A percentile compares a stretch with the other conserved stretches of the same genome.
Evolutionary conservation across 108 stramenopile genomes (phyloP).

Genomic region (Nitzschia sp.): DNA sequence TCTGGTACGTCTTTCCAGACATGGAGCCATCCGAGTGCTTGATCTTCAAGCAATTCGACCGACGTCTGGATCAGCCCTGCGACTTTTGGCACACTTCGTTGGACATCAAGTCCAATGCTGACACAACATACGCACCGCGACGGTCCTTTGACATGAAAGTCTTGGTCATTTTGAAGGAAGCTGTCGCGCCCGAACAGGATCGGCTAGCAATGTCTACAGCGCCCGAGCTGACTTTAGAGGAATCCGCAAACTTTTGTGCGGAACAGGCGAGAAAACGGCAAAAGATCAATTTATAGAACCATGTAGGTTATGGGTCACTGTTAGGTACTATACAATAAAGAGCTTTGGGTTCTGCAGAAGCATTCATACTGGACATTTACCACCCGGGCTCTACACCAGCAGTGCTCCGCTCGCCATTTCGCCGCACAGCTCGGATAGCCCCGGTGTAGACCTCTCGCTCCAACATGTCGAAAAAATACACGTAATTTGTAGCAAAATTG

Average conservation of each 20-base stretch:
- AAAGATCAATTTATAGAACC: too few species aligned
- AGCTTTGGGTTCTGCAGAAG: too few species aligned
- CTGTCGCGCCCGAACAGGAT: constrained; percentile 42
- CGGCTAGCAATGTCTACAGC: constrained; percentile 29
- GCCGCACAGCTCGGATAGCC: neutral
- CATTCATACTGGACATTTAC: too few species aligned
- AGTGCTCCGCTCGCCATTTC: too few species aligned
- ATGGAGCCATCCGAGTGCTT: constrained; percentile 45
- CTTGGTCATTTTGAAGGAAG: constrained; percentile 54
- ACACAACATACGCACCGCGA: constrained; percentile 26
- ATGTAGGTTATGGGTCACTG: too few species aligned
- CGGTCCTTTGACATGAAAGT: constrained; percentile 59
- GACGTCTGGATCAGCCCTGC: constrained; percentile 27
- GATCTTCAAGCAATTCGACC: constrained; percentile 64
- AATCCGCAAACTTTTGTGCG: constrained; percentile 63
- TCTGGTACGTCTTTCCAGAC: constrained; percentile 58
- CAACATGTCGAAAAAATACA: neutral
- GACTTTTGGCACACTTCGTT: constrained; percentile 66
- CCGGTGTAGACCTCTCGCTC: neutral
- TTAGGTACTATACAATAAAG: too few species aligned
- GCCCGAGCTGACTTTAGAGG: constrained; percentile 46
- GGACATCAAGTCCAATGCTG: neutral
- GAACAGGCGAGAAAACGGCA: constrained; percentile 45
- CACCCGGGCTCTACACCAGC: too few species aligned
- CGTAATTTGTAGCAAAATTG: neutral